Evolutionary conservation across 2,329 filamentous ascomycete genomes (phyloP).

Genomic region (Ilyonectria mors-panacis): DNA sequence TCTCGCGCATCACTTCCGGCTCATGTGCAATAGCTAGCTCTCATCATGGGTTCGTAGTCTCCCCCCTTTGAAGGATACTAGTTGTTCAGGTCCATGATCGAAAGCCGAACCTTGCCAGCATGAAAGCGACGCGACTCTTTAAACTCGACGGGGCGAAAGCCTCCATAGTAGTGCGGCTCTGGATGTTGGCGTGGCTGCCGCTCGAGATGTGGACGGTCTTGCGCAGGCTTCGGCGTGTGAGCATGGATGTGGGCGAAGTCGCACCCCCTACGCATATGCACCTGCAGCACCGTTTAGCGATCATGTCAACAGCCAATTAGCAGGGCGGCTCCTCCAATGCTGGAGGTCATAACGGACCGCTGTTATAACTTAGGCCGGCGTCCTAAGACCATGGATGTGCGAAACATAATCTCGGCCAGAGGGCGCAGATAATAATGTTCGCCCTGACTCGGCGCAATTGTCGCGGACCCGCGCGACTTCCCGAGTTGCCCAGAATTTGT

Average conservation of each 20-base stretch:
- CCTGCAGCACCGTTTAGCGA: slow-evolving; percentile 49
- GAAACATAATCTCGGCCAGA: slow-evolving; percentile 50
- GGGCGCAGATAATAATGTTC: slow-evolving; percentile 41
- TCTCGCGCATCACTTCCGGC: slow-evolving; percentile 37
- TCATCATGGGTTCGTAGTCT: slow-evolving; percentile 30
- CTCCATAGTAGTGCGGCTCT: slow-evolving; percentile 32
- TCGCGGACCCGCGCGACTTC: slow-evolving; percentile 41
- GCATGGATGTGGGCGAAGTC: slow-evolving; percentile 39
- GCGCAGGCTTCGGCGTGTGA: slow-evolving; percentile 37
- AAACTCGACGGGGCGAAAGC: background rate
- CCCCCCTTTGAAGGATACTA: slow-evolving; percentile 11
- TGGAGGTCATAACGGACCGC: slow-evolving; percentile 38
- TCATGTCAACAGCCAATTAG: slow-evolving; percentile 39
- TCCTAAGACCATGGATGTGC: slow-evolving; percentile 48
- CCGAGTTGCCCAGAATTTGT: slow-evolving; percentile 41
- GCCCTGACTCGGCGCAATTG: slow-evolving; percentile 42
- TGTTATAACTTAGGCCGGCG: slow-evolving; percentile 47
- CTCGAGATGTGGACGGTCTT: slow-evolving; percentile 33
- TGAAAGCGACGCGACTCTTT: slow-evolving; percentile 4
- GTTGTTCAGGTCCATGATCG: background rate
- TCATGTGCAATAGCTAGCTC: slow-evolving; percentile 8
- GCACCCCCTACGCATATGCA: slow-evolving; percentile 44
- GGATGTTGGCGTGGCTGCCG: slow-evolving; percentile 30
- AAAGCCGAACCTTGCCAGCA: slow-evolving; percentile 2
- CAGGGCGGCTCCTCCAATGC: slow-evolving; percentile 24